These are phyloP conservation scores for Patellifolia procumbens DNA, from an alignment of 179 eudicot genomes.

Conservation along the genomic window DNA sequence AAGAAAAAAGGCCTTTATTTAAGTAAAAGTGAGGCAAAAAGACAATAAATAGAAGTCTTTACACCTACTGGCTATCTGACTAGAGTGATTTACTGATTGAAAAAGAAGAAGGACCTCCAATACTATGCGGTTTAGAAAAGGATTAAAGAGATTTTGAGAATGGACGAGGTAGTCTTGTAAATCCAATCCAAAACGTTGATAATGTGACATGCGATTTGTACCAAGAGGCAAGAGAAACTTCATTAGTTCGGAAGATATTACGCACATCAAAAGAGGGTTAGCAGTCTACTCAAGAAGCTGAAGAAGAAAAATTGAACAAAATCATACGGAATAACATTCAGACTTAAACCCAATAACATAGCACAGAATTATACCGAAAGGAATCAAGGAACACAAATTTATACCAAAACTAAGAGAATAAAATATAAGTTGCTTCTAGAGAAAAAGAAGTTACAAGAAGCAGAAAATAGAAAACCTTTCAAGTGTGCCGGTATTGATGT, in stretches of 20 bases:
- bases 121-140: no score
- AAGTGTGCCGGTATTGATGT: slow-evolving; percentile 65
- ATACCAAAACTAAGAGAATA: background rate
- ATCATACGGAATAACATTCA: background rate
- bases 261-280: background rate
- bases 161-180: no score
- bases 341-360: background rate
- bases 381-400: background rate
- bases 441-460: background rate
- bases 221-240: background rate
- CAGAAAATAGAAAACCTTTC: slow-evolving; percentile 53
- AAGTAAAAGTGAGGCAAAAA: no score
- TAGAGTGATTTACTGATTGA: no score
- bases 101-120: no score
- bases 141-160: no score
- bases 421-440: background rate
- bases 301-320: background rate
- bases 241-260: background rate
- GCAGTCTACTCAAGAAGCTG: background rate
- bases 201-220: no score
- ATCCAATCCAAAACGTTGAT: no score
- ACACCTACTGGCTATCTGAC: no score
- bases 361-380: background rate
- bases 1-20: no score
- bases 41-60: no score